Evolutionary conservation across 106 monocot genomes (phyloP).

Genomic region (Iris macrosiphon): DNA sequence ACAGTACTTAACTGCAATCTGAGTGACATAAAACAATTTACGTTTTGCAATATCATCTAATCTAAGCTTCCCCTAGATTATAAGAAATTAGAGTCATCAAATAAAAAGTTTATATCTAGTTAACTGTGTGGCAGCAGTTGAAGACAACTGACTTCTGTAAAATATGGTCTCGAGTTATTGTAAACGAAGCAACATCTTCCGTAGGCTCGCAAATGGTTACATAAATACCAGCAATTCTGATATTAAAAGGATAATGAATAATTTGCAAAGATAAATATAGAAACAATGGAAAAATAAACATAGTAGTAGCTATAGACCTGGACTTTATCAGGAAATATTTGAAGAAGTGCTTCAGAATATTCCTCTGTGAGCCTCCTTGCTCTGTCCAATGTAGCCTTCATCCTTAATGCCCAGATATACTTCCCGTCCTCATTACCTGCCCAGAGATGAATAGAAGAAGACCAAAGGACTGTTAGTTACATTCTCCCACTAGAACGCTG

Average conservation of each 20-base stretch:
- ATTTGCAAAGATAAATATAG: background rate
- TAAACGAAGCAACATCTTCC: too few relatives aligned
- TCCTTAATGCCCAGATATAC: conserved; percentile 73
- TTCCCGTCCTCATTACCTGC: conserved; percentile 75
- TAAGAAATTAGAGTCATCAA: too few relatives aligned
- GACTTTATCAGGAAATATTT: conserved; percentile 89
- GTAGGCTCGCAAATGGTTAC: too few relatives aligned
- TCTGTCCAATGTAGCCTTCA: conserved; percentile 91
- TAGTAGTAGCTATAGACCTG: conserved; percentile 31
- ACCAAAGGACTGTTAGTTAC: background rate
- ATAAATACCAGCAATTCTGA: too few relatives aligned
- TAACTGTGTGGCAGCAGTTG: too few relatives aligned
- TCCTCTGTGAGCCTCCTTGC: conserved; percentile 87
- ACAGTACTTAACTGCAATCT: too few relatives aligned
- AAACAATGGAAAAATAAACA: background rate
- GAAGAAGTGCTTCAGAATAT: conserved; percentile 76
- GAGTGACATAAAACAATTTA: too few relatives aligned
- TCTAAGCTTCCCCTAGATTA: too few relatives aligned
- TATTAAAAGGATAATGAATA: background rate
- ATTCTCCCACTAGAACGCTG: background rate
- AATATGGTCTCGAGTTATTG: too few relatives aligned
- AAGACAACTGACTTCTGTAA: too few relatives aligned
- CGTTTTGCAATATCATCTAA: too few relatives aligned
- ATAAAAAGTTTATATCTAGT: too few relatives aligned
- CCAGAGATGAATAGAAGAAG: background rate